Base-by-base conservation (phyloP, 352 stramenopile genomes). In the Peronosclerospora sorghi region DNA sequence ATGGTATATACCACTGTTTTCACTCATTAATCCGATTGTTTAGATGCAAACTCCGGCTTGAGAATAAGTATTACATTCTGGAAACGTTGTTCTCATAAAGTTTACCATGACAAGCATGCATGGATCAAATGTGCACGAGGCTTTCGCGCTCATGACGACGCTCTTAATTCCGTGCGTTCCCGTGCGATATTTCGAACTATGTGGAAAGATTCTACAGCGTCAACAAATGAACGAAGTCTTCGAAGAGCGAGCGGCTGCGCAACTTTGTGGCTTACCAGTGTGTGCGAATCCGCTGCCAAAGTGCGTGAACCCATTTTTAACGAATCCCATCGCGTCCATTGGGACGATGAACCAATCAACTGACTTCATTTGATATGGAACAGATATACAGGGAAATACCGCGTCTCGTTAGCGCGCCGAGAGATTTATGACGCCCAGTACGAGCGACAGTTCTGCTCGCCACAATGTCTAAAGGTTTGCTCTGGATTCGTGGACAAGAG, bases 161-260 rank as follows among this genome's bases (percentile, higher is more conserved):
- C 61, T 92, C 5, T 62, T 92, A 26, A 73, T 59, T 34, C 73
- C 76, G 1, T 40, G 35, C 19, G 75, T 92, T 18, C 72, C 80
- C 10, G 14, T 80, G 38, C 65, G 50, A 23, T 92, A 81, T 52
- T 48, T 92, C 41, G 71, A 89, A 20, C 41, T 76, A 35, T 84
- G 76, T 39, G 63, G 56, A 13, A 48, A 69, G 30, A 68, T 92
- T 39, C 61, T 92, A 32, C 80, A 89, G 58, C 72, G 69, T 15
- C 66, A 73, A 19, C 80, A 92, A 56, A 66, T 89, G 51, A 70
- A 88, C 50, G 79, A 75, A 4, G 71, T 92, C 17, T 90, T 89
- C 44, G 73, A 89, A 35, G 80, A 92, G 50, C 80, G 80, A 30
- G 54, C 69, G 0, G 63, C 80, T 24, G 74, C 84, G 35, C 58